Evolutionary conservation across 2,329 filamentous ascomycete genomes (phyloP).

Genomic region (Lachnellula subtilissima): DNA sequence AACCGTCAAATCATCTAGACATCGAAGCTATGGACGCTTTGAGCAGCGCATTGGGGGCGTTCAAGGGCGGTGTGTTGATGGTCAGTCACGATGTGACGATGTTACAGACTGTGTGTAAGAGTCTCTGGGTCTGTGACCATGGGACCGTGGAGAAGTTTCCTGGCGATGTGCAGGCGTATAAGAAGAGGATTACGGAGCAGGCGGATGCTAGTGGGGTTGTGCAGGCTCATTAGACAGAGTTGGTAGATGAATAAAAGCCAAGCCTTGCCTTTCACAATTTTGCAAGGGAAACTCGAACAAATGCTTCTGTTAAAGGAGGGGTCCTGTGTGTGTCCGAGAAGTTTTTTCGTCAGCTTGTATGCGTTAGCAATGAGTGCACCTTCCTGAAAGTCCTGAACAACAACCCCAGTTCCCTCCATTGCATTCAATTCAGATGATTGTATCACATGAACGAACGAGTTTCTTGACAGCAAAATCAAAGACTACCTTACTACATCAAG

Average conservation of each 20-base stretch:
- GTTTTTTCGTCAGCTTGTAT: no score
- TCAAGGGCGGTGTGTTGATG: constrained; percentile 95
- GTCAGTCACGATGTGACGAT: constrained; percentile 99
- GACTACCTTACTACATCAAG: no score
- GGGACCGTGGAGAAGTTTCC: constrained; percentile 95
- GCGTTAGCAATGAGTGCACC: no score
- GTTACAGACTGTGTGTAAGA: constrained; percentile 92
- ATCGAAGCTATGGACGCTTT: constrained; percentile 97
- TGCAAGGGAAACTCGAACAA: no score
- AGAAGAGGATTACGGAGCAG: constrained; percentile 90
- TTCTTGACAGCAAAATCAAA: no score
- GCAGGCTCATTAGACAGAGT: constrained; percentile 21
- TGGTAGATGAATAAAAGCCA: neutral
- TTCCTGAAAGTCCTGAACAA: no score
- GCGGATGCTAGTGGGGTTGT: constrained; percentile 82
- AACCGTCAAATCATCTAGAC: constrained; percentile 97
- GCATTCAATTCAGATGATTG: no score
- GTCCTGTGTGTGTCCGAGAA: no score
- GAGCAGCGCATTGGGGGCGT: constrained; percentile 74
- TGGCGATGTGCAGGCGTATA: constrained; percentile 93
- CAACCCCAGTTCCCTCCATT: no score
- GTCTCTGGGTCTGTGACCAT: constrained; percentile 92
- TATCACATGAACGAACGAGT: no score
- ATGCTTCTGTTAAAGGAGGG: no score
- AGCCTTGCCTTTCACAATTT: no score